These are phyloP conservation scores for Diaporthe nobilis DNA, from an alignment of 2,329 filamentous ascomycete genomes.

Conservation along the genomic window DNA sequence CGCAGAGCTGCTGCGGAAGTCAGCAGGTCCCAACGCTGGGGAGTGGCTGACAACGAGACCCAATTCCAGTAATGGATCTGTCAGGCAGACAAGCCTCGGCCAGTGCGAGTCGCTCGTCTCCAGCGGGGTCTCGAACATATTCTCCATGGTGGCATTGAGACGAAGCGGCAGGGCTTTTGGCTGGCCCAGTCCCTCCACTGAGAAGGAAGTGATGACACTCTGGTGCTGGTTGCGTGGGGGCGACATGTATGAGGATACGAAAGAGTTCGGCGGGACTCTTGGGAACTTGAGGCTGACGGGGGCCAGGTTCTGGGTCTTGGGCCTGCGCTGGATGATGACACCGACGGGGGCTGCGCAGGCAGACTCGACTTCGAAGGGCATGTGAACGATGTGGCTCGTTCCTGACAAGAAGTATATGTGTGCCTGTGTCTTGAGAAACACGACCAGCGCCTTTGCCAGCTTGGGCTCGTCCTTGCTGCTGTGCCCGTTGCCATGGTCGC, in stretches of 20 bases:
- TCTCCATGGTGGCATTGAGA: constrained; percentile 68
- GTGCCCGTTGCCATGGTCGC: constrained; percentile 25
- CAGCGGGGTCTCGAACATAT: constrained; percentile 69
- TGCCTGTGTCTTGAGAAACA: constrained; percentile 92
- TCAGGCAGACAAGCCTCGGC: constrained; percentile 85
- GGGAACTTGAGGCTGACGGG: constrained; percentile 70
- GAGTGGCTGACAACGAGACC: constrained; percentile 81
- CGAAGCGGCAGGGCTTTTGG: constrained; percentile 68
- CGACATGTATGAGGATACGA: constrained; percentile 78
- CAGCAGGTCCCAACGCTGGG: constrained; percentile 56
- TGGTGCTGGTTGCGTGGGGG: constrained; percentile 59
- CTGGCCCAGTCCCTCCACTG: constrained; percentile 68
- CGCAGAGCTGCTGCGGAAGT: constrained; percentile 55
- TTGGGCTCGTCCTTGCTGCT: constrained; percentile 40
- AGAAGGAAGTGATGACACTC: constrained; percentile 67
- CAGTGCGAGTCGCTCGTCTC: constrained; percentile 71
- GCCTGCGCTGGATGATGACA: constrained; percentile 87
- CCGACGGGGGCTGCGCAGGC: constrained; percentile 87
- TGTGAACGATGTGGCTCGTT: constrained; percentile 88
- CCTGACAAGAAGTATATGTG: constrained; percentile 94
- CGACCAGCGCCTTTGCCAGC: constrained; percentile 81
- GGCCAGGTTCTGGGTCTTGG: constrained; percentile 64
- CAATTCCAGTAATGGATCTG: constrained; percentile 87
- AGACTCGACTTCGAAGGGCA: constrained; percentile 94
- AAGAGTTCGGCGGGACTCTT: constrained; percentile 84